Percentiles rank a stretch among this genome's conserved stretches.
Evolutionary conservation across 2,329 filamentous ascomycete species (phyloP).

Genomic region (Cladorrhinum sp.): DNA sequence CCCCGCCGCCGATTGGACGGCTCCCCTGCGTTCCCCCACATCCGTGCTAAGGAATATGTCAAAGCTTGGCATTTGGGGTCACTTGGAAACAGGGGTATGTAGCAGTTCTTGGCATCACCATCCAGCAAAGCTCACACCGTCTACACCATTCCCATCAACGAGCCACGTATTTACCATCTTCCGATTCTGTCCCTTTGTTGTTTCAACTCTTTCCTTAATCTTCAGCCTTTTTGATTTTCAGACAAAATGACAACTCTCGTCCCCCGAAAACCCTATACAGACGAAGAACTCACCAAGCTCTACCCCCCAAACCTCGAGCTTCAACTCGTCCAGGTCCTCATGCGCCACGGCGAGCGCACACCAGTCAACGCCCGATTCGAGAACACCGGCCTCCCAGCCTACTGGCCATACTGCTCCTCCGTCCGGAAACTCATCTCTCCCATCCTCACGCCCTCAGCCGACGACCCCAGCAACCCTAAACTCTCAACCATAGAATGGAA

Average conservation of each 20-base stretch:
- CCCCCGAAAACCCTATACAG: conserved; percentile 72
- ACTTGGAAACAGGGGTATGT: not conserved
- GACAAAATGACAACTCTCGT: conserved; percentile 70
- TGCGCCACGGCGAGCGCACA: conserved; percentile 77
- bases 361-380: conserved; percentile 86
- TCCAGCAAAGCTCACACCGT: not conserved
- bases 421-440: conserved; percentile 64
- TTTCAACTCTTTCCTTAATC: not conserved
- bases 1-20: not conserved
- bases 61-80: not conserved
- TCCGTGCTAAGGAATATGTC: too few relatives aligned
- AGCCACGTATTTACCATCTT: not conserved
- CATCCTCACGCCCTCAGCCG: conserved; percentile 44
- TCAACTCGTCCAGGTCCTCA: conserved; percentile 83
- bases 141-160: not conserved
- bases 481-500: conserved; percentile 53
- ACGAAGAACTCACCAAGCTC: conserved; percentile 73
- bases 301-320: conserved; percentile 80
- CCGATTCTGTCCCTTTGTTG: not conserved
- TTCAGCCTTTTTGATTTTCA: not conserved
- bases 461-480: conserved; percentile 27
- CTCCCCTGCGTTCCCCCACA: not conserved
- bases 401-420: conserved; percentile 89
- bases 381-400: conserved; percentile 64
- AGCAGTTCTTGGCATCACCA: not conserved